Conservation (phyloP, 768 basidiomycete species). For the Pisolithus tinctorius region DNA sequence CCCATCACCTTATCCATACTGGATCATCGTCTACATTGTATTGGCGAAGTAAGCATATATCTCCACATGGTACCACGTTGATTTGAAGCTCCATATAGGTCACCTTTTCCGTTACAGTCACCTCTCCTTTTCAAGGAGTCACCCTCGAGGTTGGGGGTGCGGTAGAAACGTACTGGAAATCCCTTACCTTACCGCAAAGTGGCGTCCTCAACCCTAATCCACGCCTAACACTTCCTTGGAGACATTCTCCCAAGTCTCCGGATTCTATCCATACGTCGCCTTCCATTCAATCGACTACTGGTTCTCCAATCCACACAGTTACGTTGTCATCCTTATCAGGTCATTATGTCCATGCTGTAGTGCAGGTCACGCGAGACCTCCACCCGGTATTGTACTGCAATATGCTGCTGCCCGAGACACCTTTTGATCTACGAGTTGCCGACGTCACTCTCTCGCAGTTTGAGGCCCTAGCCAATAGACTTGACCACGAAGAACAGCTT, state of each 20-base stretch:
- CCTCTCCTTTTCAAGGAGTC: slow-evolving; percentile 86
- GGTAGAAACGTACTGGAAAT: slow-evolving; percentile 99
- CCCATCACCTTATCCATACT: slow-evolving; percentile 71
- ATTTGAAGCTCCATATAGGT: slow-evolving; percentile 42
- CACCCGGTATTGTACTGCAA: slow-evolving; percentile 81
- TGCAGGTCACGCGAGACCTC: slow-evolving; percentile 89
- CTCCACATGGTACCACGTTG: neutral
- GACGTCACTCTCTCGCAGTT: slow-evolving; percentile 86
- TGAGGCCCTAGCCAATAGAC: slow-evolving; percentile 48
- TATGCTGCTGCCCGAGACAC: slow-evolving; percentile 67
- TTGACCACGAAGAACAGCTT: slow-evolving; percentile 36
- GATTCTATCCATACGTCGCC: slow-evolving; percentile 68
- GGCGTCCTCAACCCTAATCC: slow-evolving; percentile 25
- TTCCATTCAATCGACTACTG: slow-evolving; percentile 48
- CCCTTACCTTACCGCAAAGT: slow-evolving; percentile 33
- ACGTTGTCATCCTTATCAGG: slow-evolving; percentile 88
- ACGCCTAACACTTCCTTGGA: slow-evolving; percentile 32
- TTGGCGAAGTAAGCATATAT: slow-evolving; percentile 68
- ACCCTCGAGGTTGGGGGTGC: slow-evolving; percentile 92
- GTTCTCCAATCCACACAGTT: slow-evolving; percentile 47
- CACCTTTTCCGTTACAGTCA: slow-evolving; percentile 79
- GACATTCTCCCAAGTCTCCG: slow-evolving; percentile 26
- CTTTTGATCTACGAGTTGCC: slow-evolving; percentile 71
- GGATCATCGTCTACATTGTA: slow-evolving; percentile 87
- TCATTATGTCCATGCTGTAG: slow-evolving; percentile 76